Base-by-base conservation (phyloP, 306 rosid species). In the Malus fusca region DNA sequence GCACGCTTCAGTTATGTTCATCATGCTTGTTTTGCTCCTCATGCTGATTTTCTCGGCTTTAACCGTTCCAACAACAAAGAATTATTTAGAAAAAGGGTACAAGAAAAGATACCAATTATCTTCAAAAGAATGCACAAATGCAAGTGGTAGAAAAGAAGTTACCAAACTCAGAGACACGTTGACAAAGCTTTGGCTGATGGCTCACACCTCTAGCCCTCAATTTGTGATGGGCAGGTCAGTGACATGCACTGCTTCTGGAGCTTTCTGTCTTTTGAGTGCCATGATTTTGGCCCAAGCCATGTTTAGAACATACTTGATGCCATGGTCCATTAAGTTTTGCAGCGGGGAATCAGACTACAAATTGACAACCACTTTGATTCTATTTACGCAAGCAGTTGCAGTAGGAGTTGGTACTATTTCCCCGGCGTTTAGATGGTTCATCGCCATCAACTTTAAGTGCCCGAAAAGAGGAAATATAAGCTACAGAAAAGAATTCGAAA, bases 151-250 rank as follows among this genome's bases (percentile, higher is more conserved):
- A 53, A 77, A 10, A 0, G 53, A 30, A 72, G 75, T 80, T 2
- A 60, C 78, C 28, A 82, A 23, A 21, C 76, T 86, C 12, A 85
- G 82, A 67, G 72, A 78, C 60, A 79, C 74, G 53, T 61, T 94
- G 62, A 84, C 82, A 84, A 90, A 81, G 46, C 75, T 79, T 77
- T 91, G 98, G 97, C 75, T 91, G 90, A 90, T 94, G 98, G 86
- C 94, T 63, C 89, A 91, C 56, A 91, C 96, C 0, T 79, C 88
- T 40, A 86, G 89, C 46, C 98, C 98, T 13, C 98, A 94, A 63
- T 94, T 91, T 82, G 89, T 94, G 70, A 68, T 94, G 80, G 98
- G 91, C 35, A 89, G 98, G 30, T 94, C 98, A 13, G 95, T 85
- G 14, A 87, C 88, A 0, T 90, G 96, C 78, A 88, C 91, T 42